A percentile compares a stretch with the other conserved stretches of the same genome.
Evolutionary conservation across 2,329 filamentous ascomycete genomes (phyloP).

Genomic region (Aspergillus nomiae): DNA sequence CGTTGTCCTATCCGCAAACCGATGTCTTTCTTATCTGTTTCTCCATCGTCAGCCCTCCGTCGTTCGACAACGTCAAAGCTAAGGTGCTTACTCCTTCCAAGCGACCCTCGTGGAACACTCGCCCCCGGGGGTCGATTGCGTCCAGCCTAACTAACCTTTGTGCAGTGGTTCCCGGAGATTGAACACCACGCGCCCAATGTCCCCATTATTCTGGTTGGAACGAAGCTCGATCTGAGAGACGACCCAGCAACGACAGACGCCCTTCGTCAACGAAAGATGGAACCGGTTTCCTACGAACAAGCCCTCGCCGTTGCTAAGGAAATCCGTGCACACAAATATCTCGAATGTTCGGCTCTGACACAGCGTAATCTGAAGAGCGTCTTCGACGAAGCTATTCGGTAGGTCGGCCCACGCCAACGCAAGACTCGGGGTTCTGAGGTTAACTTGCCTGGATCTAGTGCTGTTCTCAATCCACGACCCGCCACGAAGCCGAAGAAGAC

Average conservation of each 20-base stretch:
- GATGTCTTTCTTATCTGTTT: slow-evolving; percentile 99
- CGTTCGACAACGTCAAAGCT: slow-evolving; percentile 97
- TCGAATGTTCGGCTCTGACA: slow-evolving; percentile 95
- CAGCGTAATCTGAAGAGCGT: slow-evolving; percentile 98
- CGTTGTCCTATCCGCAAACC: slow-evolving; percentile 95
- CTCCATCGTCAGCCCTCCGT: slow-evolving; percentile 95
- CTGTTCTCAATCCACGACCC: slow-evolving; percentile 52
- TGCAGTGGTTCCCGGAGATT: slow-evolving; percentile 94
- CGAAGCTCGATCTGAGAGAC: slow-evolving; percentile 93
- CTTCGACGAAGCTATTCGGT: slow-evolving; percentile 98
- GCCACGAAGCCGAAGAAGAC: slow-evolving; percentile 48
- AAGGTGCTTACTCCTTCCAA: slow-evolving; percentile 66
- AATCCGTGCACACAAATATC: slow-evolving; percentile 94
- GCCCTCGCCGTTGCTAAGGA: slow-evolving; percentile 87
- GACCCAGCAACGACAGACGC: slow-evolving; percentile 79
- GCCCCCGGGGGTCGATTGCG: not conserved
- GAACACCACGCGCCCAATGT: slow-evolving; percentile 94
- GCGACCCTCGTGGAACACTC: not conserved
- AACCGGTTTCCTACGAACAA: slow-evolving; percentile 93
- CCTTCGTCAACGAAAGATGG: slow-evolving; percentile 89
- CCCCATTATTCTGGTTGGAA: slow-evolving; percentile 94
- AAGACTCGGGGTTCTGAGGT: not conserved
- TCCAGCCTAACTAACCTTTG: slow-evolving; percentile 12
- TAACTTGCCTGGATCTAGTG: slow-evolving; percentile 31
- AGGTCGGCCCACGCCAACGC: slow-evolving; percentile 38